Evolutionary conservation across 345 rosid genomes (phyloP).

Genomic region (Excoecaria agallocha): DNA sequence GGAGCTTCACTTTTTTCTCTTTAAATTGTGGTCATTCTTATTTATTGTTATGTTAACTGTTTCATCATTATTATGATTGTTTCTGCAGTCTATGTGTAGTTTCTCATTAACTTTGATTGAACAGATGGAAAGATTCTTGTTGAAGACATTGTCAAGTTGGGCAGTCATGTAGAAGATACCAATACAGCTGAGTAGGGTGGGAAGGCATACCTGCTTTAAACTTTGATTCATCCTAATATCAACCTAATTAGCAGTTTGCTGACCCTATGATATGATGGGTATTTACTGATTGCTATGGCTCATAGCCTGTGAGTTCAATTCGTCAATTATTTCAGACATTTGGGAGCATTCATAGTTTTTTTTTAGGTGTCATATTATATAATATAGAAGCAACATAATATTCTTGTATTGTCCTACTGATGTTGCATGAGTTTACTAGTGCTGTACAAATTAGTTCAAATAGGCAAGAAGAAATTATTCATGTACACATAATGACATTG

Average conservation of each 20-base stretch:
- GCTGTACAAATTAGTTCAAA: conserved; percentile 1
- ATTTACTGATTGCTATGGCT: background rate
- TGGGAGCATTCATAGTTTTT: background rate
- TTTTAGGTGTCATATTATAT: background rate
- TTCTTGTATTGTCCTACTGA: background rate
- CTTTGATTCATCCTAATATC: background rate
- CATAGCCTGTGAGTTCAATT: background rate
- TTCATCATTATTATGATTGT: background rate
- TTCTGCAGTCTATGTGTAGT: background rate
- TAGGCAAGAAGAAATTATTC: background rate
- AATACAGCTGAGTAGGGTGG: conserved; percentile 42
- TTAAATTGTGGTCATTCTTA: background rate
- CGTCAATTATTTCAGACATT: background rate
- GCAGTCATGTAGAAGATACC: conserved; percentile 58
- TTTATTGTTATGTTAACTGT: background rate
- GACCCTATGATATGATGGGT: background rate
- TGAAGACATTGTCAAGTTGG: conserved; percentile 86
- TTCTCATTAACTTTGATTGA: conserved; percentile 15
- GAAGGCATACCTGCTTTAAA: background rate
- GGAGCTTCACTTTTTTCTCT: background rate
- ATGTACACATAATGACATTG: background rate
- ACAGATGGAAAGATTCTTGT: conserved; percentile 93
- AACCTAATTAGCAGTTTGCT: background rate
- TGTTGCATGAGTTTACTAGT: background rate
- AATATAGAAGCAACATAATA: background rate